Percentiles rank a stretch among this genome's conserved stretches.
phyloP scores from a whole-genome alignment of 2,329 filamentous ascomycete genomes.

The Cryphonectria naterciae region DNA sequence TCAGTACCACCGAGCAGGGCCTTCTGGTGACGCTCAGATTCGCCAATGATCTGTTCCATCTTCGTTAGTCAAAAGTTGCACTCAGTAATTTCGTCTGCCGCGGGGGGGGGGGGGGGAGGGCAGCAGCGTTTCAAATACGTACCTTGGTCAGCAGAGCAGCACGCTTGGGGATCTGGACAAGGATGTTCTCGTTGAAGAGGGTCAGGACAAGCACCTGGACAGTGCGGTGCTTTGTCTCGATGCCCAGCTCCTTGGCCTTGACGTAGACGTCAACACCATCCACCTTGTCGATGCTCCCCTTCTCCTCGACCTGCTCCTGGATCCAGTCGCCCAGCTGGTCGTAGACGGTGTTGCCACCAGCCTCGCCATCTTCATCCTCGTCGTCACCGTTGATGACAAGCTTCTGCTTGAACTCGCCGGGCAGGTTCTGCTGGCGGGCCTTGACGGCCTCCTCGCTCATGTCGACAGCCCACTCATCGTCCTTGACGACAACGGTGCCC shows the following conservation, averaged over 20 bases:
- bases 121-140: slow-evolving; percentile 36
- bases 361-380: slow-evolving; percentile 80
- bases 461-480: slow-evolving; percentile 94
- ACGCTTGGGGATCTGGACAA: slow-evolving; percentile 83
- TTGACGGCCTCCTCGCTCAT: slow-evolving; percentile 95
- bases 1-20: slow-evolving; percentile 93
- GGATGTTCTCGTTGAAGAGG: slow-evolving; percentile 88
- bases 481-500: slow-evolving; percentile 62
- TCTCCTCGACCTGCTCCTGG: slow-evolving; percentile 69
- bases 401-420: slow-evolving; percentile 92
- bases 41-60: slow-evolving; percentile 64
- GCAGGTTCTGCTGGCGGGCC: slow-evolving; percentile 89
- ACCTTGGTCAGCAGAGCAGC: slow-evolving; percentile 88
- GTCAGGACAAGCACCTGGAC: slow-evolving; percentile 90
- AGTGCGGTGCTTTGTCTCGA: slow-evolving; percentile 93
- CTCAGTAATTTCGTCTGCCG: background rate
- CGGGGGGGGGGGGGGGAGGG: too few relatives aligned
- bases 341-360: slow-evolving; percentile 75
- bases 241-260: slow-evolving; percentile 95
- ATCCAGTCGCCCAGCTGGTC: slow-evolving; percentile 95
- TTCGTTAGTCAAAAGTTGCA: slow-evolving; percentile 36
- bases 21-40: slow-evolving; percentile 92
- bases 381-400: slow-evolving; percentile 79
- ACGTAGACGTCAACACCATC: slow-evolving; percentile 90
- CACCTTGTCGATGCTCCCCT: slow-evolving; percentile 76